Conservation (phyloP, 306 rosid genomes). For the Inga laurina region DNA sequence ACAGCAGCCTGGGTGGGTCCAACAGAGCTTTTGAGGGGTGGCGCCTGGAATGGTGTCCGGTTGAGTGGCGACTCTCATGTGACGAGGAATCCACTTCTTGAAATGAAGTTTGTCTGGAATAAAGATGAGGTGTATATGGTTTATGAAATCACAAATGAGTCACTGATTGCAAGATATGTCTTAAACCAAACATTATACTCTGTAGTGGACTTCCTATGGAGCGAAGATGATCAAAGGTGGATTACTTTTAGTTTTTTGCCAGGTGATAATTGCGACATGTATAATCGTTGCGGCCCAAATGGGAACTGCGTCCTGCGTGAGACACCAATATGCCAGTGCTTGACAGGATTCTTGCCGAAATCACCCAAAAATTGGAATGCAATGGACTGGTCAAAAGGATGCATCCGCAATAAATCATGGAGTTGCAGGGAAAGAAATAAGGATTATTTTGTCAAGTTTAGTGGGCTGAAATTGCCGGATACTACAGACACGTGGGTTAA, state of each 20-base stretch:
- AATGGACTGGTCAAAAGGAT: background rate
- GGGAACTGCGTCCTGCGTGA: background rate
- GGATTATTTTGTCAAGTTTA: background rate
- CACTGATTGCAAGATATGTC: background rate
- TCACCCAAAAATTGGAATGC: background rate
- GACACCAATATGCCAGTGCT: background rate
- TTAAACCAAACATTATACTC: background rate
- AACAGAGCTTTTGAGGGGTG: background rate
- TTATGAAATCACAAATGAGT: background rate
- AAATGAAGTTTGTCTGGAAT: background rate
- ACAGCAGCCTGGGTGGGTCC: background rate
- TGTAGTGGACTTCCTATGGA: background rate
- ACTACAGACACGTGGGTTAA: slow-evolving; percentile 17
- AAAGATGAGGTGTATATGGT: background rate
- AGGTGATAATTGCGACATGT: background rate
- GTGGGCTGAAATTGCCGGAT: slow-evolving; percentile 25
- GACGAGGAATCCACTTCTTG: background rate
- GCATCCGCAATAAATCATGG: background rate
- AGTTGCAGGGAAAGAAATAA: background rate
- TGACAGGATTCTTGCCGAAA: background rate
- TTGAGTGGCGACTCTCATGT: background rate
- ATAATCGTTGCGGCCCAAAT: background rate
- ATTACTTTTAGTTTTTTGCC: background rate
- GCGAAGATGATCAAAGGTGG: background rate
- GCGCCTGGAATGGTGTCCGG: background rate